Evolutionary conservation across 495 filamentous ascomycete genomes (phyloP).

Genomic region (Cercophora samala): DNA sequence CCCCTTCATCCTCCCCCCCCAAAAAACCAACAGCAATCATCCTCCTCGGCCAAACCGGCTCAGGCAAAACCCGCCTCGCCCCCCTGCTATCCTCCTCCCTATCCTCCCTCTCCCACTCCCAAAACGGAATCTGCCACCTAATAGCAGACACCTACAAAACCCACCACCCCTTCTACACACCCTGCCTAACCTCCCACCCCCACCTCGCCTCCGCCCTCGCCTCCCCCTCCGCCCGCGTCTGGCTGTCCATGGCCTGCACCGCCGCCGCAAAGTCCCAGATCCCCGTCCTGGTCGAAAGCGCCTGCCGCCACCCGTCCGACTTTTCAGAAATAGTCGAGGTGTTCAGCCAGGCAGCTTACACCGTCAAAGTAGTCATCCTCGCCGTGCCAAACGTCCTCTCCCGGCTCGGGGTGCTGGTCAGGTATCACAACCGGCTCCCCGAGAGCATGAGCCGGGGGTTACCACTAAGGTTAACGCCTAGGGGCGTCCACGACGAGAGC

Average conservation of each 20-base stretch:
- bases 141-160: slow-evolving; percentile 46
- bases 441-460: slow-evolving; percentile 29
- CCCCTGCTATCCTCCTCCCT: slow-evolving; percentile 31
- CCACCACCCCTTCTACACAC: slow-evolving; percentile 37
- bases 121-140: slow-evolving; percentile 37
- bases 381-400: slow-evolving; percentile 35
- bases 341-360: slow-evolving; percentile 27
- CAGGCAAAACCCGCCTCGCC: slow-evolving; percentile 40
- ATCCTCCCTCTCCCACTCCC: background rate
- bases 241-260: slow-evolving; percentile 34
- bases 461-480: slow-evolving; percentile 37
- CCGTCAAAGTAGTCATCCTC: slow-evolving; percentile 32
- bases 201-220: slow-evolving; percentile 31
- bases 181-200: slow-evolving; percentile 20
- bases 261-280: slow-evolving; percentile 18
- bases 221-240: slow-evolving; percentile 30
- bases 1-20: background rate
- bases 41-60: slow-evolving; percentile 43
- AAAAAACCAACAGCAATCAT: slow-evolving; percentile 36
- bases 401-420: slow-evolving; percentile 32
- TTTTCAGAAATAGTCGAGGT: slow-evolving; percentile 27
- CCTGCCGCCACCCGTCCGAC: slow-evolving; percentile 34
- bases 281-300: slow-evolving; percentile 37
- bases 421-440: slow-evolving; percentile 27
- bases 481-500: slow-evolving; percentile 38